A percentile compares a stretch with the other conserved stretches of the same genome.
Evolutionary conservation across 371 early-diverging fungal genomes (phyloP).

Genomic region (Actinomortierella ambigua): DNA sequence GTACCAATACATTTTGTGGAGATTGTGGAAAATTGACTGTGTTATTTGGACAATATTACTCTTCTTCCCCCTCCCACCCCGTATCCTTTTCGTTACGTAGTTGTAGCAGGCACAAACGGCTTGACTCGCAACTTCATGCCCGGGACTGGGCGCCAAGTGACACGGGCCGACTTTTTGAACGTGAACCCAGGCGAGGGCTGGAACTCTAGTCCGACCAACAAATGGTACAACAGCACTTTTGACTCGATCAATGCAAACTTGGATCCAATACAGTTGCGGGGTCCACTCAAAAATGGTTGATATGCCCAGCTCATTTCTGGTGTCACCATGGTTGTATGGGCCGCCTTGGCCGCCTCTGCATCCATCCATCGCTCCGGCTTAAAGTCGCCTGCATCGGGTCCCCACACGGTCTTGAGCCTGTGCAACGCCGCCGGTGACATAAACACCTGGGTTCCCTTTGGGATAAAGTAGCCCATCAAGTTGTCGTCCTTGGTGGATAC

Average conservation of each 20-base stretch:
- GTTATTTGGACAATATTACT: no score
- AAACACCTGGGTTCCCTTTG: slow-evolving; percentile 58
- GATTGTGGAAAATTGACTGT: no score
- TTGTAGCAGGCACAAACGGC: not conserved
- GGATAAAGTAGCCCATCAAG: slow-evolving; percentile 52
- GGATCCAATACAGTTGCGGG: slow-evolving; percentile 47
- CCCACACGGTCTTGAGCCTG: slow-evolving; percentile 51
- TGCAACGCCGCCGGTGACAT: slow-evolving; percentile 51
- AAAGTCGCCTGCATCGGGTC: slow-evolving; percentile 56
- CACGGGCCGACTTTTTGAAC: slow-evolving; percentile 31
- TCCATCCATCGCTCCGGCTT: slow-evolving; percentile 56
- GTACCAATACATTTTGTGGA: no score
- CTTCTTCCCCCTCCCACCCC: no score
- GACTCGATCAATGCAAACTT: slow-evolving; percentile 52
- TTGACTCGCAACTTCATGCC: slow-evolving; percentile 38
- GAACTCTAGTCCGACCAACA: slow-evolving; percentile 45
- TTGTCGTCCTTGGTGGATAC: slow-evolving; percentile 49
- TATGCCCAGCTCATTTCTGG: slow-evolving; percentile 49
- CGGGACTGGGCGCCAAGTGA: slow-evolving; percentile 48
- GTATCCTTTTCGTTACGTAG: no score
- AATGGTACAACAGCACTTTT: slow-evolving; percentile 47
- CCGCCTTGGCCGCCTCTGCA: slow-evolving; percentile 21
- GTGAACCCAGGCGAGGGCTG: slow-evolving; percentile 33
- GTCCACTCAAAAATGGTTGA: slow-evolving; percentile 67
- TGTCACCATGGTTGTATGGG: slow-evolving; percentile 1